A percentile compares a stretch with the other conserved stretches of the same genome.
phyloP scores from a whole-genome alignment of 1,284 basidiomycete genomes.

The Porogramme epimiltina region DNA sequence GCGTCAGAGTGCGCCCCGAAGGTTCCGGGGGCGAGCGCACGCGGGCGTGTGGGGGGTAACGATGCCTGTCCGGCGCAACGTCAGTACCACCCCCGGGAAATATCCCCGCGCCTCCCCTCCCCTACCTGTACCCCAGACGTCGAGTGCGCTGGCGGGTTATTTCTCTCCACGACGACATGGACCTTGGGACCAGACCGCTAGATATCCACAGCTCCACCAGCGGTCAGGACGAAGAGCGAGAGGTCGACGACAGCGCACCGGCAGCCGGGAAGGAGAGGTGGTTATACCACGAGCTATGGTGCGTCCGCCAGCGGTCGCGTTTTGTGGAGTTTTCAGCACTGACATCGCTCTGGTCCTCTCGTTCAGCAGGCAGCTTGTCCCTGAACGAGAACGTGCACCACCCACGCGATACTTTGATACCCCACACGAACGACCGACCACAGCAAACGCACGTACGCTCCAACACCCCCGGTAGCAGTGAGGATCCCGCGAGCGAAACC shows the following conservation, averaged over 20 bases:
- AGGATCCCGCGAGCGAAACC: too few species aligned
- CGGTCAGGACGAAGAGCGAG: background rate
- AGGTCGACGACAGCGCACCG: background rate
- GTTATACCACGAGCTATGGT: background rate
- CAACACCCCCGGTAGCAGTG: background rate
- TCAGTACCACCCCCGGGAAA: constrained; percentile 16
- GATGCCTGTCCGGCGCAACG: constrained; percentile 5
- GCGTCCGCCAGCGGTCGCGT: background rate
- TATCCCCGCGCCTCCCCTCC: background rate
- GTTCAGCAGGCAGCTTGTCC: too few species aligned
- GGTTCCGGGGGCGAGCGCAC: constrained; percentile 15
- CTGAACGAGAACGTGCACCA: too few species aligned
- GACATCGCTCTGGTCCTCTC: too few species aligned
- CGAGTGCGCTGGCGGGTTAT: background rate
- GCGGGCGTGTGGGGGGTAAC: background rate
- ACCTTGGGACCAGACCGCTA: background rate
- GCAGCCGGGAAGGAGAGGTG: background rate
- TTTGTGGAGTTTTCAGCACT: too few species aligned
- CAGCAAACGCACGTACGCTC: background rate
- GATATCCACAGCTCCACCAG: background rate
- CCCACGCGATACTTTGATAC: too few species aligned
- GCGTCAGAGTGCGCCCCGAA: constrained; percentile 10
- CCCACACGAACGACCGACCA: too few species aligned
- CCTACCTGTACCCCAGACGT: constrained; percentile 1
- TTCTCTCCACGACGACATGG: background rate